These are phyloP conservation scores for Auriculariales sp. DNA, from an alignment of 768 basidiomycete species.

Conservation along the genomic window DNA sequence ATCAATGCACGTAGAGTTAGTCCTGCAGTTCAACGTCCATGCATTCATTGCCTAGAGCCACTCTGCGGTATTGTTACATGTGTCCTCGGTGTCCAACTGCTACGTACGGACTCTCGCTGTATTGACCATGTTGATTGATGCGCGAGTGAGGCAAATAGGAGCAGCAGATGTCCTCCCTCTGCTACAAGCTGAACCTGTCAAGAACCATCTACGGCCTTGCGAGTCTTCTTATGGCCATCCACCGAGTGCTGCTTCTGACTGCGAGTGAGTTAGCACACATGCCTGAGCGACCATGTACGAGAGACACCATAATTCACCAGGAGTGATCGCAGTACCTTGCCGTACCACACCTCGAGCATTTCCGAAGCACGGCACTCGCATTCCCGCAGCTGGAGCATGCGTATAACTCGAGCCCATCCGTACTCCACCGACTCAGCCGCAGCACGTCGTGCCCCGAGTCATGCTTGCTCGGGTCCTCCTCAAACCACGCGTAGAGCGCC, in stretches of 20 bases:
- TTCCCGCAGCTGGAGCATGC: conserved; percentile 52
- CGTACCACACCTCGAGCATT: conserved; percentile 31
- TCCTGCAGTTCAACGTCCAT: no score
- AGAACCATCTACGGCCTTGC: no score
- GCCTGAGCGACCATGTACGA: background rate
- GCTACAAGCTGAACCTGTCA: no score
- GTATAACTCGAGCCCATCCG: conserved; percentile 30
- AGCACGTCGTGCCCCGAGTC: conserved; percentile 8
- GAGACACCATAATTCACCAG: background rate
- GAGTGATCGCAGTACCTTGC: conserved; percentile 18
- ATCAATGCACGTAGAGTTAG: no score
- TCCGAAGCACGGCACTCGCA: conserved; percentile 41
- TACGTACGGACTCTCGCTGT: no score
- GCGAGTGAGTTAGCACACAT: conserved; percentile 14
- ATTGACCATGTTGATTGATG: no score
- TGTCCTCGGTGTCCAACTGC: no score
- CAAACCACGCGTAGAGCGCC: conserved; percentile 44
- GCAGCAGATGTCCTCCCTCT: no score
- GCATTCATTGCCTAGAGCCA: no score
- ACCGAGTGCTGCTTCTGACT: conserved; percentile 26
- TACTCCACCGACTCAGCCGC: background rate
- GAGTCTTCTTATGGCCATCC: conserved; percentile 17
- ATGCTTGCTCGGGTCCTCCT: conserved; percentile 28
- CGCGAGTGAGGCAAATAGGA: no score
- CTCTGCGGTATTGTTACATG: no score